These are phyloP conservation scores for Wickerhamomyces silvicola DNA, from an alignment of 805 yeast genomes.

Conservation along the genomic window DNA sequence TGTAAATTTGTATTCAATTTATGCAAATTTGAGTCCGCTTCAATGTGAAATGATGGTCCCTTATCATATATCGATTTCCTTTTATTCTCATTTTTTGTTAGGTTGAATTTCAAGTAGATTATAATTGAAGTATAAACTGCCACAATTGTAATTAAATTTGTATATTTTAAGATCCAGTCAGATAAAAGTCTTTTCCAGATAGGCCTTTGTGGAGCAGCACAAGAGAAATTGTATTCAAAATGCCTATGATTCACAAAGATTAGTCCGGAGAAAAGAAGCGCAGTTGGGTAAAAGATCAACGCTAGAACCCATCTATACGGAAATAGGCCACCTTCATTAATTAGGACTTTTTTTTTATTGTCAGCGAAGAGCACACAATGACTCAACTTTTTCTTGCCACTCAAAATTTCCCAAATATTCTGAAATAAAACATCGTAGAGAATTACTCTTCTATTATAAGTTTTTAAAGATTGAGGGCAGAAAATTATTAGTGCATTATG, in stretches of 20 bases:
- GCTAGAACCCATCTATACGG: slow-evolving; percentile 3
- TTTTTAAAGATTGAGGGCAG: slow-evolving; percentile 6
- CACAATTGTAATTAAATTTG: slow-evolving; percentile 12
- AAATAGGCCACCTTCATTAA: slow-evolving; percentile 20
- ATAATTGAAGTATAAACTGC: slow-evolving; percentile 13
- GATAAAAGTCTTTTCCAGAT: slow-evolving; percentile 16
- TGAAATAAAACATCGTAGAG: slow-evolving; percentile 3
- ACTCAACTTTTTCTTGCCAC: not conserved
- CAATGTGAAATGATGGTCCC: not conserved
- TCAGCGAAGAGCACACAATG: not conserved
- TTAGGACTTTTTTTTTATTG: slow-evolving; percentile 1
- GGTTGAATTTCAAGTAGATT: slow-evolving; percentile 9
- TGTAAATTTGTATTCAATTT: slow-evolving; percentile 8
- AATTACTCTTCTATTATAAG: slow-evolving; percentile 7
- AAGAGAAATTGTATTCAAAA: slow-evolving; percentile 9
- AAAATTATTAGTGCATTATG: slow-evolving; percentile 19
- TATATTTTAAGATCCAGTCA: slow-evolving; percentile 13
- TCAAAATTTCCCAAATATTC: slow-evolving; percentile 1
- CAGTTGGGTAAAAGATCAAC: not conserved
- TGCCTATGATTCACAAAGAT: slow-evolving; percentile 11
- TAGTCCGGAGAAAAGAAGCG: slow-evolving; percentile 5
- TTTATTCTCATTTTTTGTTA: slow-evolving; percentile 7
- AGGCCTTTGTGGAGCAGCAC: slow-evolving; percentile 12
- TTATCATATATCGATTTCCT: slow-evolving; percentile 8
- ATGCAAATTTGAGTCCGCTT: not conserved